These are phyloP conservation scores for Schizophyllum commune DNA, from an alignment of 1,284 basidiomycete species.

Conservation along the genomic window DNA sequence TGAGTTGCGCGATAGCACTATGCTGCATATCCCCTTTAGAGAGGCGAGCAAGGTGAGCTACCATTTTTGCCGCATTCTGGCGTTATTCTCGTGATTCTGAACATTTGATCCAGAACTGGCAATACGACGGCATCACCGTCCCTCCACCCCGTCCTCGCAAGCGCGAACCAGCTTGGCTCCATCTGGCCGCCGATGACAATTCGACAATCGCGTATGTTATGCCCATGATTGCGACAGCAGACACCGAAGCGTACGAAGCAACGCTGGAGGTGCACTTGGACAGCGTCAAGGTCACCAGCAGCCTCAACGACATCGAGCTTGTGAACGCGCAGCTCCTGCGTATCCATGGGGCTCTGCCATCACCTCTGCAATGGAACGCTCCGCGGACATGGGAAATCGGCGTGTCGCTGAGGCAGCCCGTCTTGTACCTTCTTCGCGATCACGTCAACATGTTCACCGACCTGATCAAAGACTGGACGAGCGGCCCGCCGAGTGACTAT, in stretches of 20 bases:
- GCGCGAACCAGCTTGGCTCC: constrained; percentile 66
- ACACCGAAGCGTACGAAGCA: constrained; percentile 65
- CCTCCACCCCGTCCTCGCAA: constrained; percentile 42
- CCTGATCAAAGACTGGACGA: constrained; percentile 82
- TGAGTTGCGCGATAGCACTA: constrained; percentile 71
- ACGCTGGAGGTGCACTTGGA: constrained; percentile 79
- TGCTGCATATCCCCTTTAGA: constrained; percentile 76
- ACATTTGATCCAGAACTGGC: constrained; percentile 56
- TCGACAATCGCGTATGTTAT: constrained; percentile 80
- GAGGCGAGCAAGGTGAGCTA: constrained; percentile 69
- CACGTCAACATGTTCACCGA: constrained; percentile 91
- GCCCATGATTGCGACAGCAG: constrained; percentile 62
- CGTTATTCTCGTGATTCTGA: neutral
- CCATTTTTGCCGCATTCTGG: too few species aligned
- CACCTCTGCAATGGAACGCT: constrained; percentile 60
- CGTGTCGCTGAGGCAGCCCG: constrained; percentile 61
- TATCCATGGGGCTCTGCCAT: constrained; percentile 43
- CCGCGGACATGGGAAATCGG: constrained; percentile 73
- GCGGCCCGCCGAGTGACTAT: constrained; percentile 72
- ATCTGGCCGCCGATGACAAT: constrained; percentile 66
- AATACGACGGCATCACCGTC: constrained; percentile 62
- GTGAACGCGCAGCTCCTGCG: constrained; percentile 70
- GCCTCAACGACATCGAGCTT: constrained; percentile 79
- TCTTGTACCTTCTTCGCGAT: constrained; percentile 77
- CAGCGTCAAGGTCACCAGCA: constrained; percentile 69